Evolutionary conservation across 75 land plant genomes (phyloP), one percentile per base, ranked within the genome.

Genomic region (Larix kaempferi): DNA sequence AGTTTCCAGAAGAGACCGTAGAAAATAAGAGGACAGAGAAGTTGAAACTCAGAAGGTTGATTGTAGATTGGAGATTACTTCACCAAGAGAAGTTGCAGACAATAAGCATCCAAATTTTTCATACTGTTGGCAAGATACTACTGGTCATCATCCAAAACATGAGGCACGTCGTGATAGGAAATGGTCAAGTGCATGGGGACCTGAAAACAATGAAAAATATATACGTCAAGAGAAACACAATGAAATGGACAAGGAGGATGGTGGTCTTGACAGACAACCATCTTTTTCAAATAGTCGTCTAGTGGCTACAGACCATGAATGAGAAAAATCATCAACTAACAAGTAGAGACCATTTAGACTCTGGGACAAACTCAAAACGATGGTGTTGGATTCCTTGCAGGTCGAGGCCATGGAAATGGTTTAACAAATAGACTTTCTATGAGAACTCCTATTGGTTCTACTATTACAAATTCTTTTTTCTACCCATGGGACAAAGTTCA

Each of bases 101-200:
- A 74, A 44, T 33, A 84, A 86, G 72, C 44, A 80, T n/a, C 75
- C 81, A 21, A 59, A 73, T 76, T 59, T 86, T 23, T 77, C 90
- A 27, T 95, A 95, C 2, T 80, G 93, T 41, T 90, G 93, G 95
- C 80, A 85, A 75, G 96, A 93, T 65, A 73, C 79, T 25, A 57
- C 66, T 22, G 76, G 57, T 62, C 92, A 94, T 11, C 89, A 73
- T 65, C 78, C 89, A 69, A 77, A 49, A 3, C 84, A 81, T 90
- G 95, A 95, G n/a, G 35, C 83, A 56, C 87, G 93, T 1, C 85
- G 96, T 55, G 96, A 93, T 29, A 88, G 83, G 81, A 97, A 94
- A 74, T 97, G 99, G 98, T 92, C 92, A 59, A 85, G 83, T 54
- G 90, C 92, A 56, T 97, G 99, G 99, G 99, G 99, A 64, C 98